phyloP scores from a whole-genome alignment of 2,329 filamentous ascomycete genomes.

The Moelleriella libera region DNA sequence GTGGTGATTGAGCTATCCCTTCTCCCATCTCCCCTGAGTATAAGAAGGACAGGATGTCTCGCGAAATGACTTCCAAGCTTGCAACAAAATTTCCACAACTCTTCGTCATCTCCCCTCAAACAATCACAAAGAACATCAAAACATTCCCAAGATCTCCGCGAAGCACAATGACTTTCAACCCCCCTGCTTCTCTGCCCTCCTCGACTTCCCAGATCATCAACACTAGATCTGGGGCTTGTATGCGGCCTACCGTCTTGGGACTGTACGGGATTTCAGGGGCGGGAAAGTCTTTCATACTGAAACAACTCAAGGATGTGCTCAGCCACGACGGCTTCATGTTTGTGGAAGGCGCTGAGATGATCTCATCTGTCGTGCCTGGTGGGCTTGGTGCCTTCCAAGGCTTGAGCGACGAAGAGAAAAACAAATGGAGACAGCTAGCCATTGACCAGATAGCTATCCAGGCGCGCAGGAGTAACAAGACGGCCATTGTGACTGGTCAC shows the following conservation, averaged over 20 bases:
- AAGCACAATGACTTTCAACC: not conserved
- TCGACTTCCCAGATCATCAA: not conserved
- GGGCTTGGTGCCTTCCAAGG: constrained; percentile 33
- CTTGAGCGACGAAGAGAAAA: constrained; percentile 20
- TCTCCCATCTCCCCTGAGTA: too few relatives aligned
- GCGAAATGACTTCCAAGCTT: too few relatives aligned
- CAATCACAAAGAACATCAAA: not conserved
- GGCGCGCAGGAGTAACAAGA: constrained; percentile 16
- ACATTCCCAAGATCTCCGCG: not conserved
- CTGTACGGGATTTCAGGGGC: constrained; percentile 39
- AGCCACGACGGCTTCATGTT: constrained; percentile 23
- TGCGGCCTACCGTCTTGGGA: constrained; percentile 29
- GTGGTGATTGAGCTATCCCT: too few relatives aligned
- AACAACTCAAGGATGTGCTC: constrained; percentile 21
- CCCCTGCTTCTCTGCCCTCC: too few relatives aligned
- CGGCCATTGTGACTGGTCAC: constrained; percentile 39
- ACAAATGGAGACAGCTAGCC: constrained; percentile 23
- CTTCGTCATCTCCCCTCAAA: not conserved
- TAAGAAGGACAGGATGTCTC: too few relatives aligned
- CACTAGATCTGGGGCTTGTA: not conserved
- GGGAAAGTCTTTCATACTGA: constrained; percentile 35
- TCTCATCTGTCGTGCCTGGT: constrained; percentile 25
- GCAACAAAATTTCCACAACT: not conserved
- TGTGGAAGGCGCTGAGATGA: constrained; percentile 37
- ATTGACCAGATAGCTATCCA: constrained; percentile 27